Conservation (phyloP, 1,139 yeast genomes). For the Sugiyamaella xylanicola region DNA sequence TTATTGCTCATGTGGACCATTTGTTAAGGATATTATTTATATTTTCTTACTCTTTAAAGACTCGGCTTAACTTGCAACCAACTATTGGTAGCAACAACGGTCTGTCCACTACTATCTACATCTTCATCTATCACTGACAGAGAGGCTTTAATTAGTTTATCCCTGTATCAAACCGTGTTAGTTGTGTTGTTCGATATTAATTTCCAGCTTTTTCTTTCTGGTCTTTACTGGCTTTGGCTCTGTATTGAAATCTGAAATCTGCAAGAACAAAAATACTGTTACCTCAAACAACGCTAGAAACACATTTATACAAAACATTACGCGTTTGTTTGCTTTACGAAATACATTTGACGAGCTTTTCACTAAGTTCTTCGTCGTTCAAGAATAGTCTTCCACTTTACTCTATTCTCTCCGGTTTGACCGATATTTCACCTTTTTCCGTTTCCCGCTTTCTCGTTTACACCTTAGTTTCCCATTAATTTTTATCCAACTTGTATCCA, state of each 20-base stretch:
- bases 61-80: not conserved
- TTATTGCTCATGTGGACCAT: not conserved
- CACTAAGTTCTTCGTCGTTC: slow-evolving; percentile 31
- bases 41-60: not conserved
- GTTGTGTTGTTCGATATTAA: not conserved
- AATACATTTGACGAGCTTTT: slow-evolving; percentile 32
- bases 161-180: not conserved
- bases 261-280: not conserved
- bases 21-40: not conserved
- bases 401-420: not conserved
- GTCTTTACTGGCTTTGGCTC: not conserved
- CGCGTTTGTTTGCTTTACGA: slow-evolving; percentile 1
- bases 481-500: too few relatives aligned
- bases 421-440: slow-evolving; percentile 8
- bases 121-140: not conserved
- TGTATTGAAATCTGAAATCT: not conserved
- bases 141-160: slow-evolving; percentile 22
- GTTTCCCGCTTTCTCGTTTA: slow-evolving; percentile 10
- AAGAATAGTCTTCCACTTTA: not conserved
- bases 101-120: slow-evolving; percentile 1
- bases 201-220: not conserved
- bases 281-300: not conserved
- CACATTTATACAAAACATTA: not conserved
- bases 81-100: not conserved
- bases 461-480: too few relatives aligned